Conservation (phyloP, 257 asterid genomes). For the Mentha longifolia region DNA sequence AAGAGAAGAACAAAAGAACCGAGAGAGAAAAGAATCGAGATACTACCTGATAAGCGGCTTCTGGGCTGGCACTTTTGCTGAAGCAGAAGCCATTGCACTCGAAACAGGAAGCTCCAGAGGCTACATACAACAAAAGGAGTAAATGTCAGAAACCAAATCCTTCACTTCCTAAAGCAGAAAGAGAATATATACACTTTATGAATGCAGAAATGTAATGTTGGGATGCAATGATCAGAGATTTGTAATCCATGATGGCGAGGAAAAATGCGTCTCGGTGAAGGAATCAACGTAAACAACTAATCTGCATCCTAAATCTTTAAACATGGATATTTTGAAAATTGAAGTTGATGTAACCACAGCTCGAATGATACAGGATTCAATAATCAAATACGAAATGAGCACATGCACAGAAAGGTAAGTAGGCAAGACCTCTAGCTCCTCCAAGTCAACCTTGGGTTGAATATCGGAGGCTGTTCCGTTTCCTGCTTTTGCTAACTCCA, state of each 20-base stretch:
- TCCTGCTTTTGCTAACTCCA: constrained; percentile 40
- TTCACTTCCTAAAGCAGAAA: background rate
- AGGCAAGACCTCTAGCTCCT: constrained; percentile 78
- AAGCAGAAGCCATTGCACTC: constrained; percentile 44
- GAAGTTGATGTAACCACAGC: background rate
- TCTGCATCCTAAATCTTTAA: background rate
- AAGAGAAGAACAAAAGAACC: background rate
- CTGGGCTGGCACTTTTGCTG: constrained; percentile 54
- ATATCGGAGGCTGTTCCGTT: constrained; percentile 29
- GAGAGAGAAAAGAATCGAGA: background rate
- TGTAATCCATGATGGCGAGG: background rate
- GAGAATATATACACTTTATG: background rate
- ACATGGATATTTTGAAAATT: background rate
- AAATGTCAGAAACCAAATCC: constrained; percentile 27
- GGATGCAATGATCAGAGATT: background rate
- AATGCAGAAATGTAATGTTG: background rate
- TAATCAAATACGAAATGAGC: background rate
- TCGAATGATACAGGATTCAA: constrained; percentile 20
- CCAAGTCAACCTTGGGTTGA: constrained; percentile 53
- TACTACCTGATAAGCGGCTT: constrained; percentile 78
- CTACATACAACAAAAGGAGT: constrained; percentile 35
- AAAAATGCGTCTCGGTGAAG: background rate
- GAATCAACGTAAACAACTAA: background rate
- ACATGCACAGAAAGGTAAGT: constrained; percentile 33
- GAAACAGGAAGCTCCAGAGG: constrained; percentile 63